A percentile compares a stretch with the other conserved stretches of the same genome.
These are phyloP conservation scores for Neurospora tetraspora DNA, from an alignment of 495 filamentous ascomycete species.

Conservation along the genomic window DNA sequence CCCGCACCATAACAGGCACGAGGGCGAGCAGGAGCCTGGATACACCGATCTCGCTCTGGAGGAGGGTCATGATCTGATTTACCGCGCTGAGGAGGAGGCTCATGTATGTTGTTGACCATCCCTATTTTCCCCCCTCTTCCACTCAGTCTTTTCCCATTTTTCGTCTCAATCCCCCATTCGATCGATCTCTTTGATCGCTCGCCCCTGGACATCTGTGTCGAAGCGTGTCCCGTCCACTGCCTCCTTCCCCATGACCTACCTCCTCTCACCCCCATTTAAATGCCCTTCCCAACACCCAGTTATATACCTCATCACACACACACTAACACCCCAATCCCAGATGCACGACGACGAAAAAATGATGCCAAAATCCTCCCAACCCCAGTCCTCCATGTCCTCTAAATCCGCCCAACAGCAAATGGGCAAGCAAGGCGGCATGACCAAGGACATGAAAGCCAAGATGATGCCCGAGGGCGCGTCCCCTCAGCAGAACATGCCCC, in stretches of 20 bases:
- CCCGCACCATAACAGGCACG: background rate
- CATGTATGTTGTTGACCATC: slow-evolving; percentile 9
- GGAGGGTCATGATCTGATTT: slow-evolving; percentile 21
- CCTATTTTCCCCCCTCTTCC: too few relatives aligned
- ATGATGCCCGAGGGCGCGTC: background rate
- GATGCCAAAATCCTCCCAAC: background rate
- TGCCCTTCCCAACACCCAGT: background rate
- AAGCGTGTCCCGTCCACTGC: background rate
- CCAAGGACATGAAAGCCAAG: background rate
- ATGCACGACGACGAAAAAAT: slow-evolving; percentile 17
- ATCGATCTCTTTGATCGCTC: too few relatives aligned
- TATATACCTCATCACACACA: too few relatives aligned
- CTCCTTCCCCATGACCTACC: background rate
- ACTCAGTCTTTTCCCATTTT: too few relatives aligned
- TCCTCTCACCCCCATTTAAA: too few relatives aligned
- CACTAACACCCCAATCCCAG: background rate
- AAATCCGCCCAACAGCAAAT: background rate
- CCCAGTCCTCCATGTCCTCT: background rate
- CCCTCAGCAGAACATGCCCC: too few relatives aligned
- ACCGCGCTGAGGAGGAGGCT: slow-evolving; percentile 20
- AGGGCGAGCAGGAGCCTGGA: slow-evolving; percentile 4
- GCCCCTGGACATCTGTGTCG: too few relatives aligned
- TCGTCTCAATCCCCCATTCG: too few relatives aligned
- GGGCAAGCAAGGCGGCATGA: background rate
- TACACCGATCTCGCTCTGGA: slow-evolving; percentile 19